These are phyloP conservation scores for Aspergillus indologenus DNA, from an alignment of 495 filamentous ascomycete species.

Conservation along the genomic window DNA sequence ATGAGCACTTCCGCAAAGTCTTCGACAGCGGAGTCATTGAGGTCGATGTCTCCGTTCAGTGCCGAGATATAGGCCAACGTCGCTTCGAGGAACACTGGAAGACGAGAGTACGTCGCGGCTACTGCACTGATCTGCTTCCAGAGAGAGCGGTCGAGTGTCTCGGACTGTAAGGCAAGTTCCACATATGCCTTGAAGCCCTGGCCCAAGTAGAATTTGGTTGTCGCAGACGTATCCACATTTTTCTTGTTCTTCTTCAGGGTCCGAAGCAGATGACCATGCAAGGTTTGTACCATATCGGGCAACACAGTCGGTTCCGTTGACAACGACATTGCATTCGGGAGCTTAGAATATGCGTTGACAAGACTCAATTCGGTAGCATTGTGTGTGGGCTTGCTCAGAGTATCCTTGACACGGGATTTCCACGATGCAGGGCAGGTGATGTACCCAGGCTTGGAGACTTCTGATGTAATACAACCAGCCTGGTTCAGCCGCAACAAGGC, in stretches of 20 bases:
- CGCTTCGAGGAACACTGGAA: slow-evolving; percentile 65
- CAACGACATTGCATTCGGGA: slow-evolving; percentile 37
- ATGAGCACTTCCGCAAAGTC: slow-evolving; percentile 60
- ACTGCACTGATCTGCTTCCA: slow-evolving; percentile 57
- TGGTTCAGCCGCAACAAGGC: slow-evolving; percentile 65
- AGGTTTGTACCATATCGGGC: slow-evolving; percentile 31
- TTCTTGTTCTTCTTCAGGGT: slow-evolving; percentile 21
- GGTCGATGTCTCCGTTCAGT: slow-evolving; percentile 39
- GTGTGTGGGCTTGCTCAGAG: slow-evolving; percentile 48
- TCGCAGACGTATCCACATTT: slow-evolving; percentile 11
- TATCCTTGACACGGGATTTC: slow-evolving; percentile 65
- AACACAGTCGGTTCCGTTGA: slow-evolving; percentile 33
- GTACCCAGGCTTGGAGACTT: slow-evolving; percentile 49
- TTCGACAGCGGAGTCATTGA: slow-evolving; percentile 46
- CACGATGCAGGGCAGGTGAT: slow-evolving; percentile 62
- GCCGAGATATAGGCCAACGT: slow-evolving; percentile 56
- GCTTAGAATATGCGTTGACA: slow-evolving; percentile 41
- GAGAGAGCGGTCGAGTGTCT: slow-evolving; percentile 48
- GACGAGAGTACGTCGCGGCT: slow-evolving; percentile 57
- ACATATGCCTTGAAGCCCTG: slow-evolving; percentile 49
- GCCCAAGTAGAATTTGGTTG: slow-evolving; percentile 36
- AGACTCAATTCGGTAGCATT: slow-evolving; percentile 28
- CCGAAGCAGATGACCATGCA: slow-evolving; percentile 34
- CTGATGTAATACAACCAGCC: slow-evolving; percentile 45
- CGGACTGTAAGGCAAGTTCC: slow-evolving; percentile 29